Base-by-base conservation (phyloP, 805 yeast genomes). In the Hanseniaspora lachancei region DNA sequence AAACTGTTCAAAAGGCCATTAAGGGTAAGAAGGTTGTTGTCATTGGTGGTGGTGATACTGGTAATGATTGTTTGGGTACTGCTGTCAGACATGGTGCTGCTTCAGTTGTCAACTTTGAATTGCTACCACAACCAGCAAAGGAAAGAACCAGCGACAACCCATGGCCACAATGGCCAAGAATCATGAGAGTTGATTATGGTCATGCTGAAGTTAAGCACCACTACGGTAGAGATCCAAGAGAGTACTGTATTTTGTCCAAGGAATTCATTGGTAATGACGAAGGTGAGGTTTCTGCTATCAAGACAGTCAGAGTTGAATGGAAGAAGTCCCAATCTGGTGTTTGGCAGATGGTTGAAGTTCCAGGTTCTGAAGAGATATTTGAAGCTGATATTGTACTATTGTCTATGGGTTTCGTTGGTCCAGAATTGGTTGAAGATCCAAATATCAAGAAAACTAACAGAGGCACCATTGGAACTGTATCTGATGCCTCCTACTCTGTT, bases 161-260 rank as follows among this genome's bases (percentile, higher is more conserved):
- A 71, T 91, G 98, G 98, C 98, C 98, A 46, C 98, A 91, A 74
- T 91, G 97, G 97, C 97, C 98, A 62, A 79, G 96, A 68, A 80
- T 93, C 65, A 91, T 93, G 84, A 81, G 97, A 66, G 95, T 91
- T 58, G 98, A 91, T 74, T 91, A 91, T 68, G 98, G 98, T 62
- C 98, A 91, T 72, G 78, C 89, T 60, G 98, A 91, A 72, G 97
- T 93, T 58, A 79, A 85, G 58, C 86, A 86, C 50, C 96, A 89
- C 70, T 91, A 89, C 69, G 97, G 97, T 61, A 84, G 84, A 71
- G 98, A 91, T 70, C 97, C 97, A 57, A 85, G 98, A 74, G 96
- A 93, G 69, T 91, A 89, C 73, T 86, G 95, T 66, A 91, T 91
- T 64, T 77, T 89, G 66, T 87, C 97, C 46, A 91, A 93, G 74